phyloP scores from a whole-genome alignment of 805 yeast genomes.

The Metschnikowia reukaufii region DNA sequence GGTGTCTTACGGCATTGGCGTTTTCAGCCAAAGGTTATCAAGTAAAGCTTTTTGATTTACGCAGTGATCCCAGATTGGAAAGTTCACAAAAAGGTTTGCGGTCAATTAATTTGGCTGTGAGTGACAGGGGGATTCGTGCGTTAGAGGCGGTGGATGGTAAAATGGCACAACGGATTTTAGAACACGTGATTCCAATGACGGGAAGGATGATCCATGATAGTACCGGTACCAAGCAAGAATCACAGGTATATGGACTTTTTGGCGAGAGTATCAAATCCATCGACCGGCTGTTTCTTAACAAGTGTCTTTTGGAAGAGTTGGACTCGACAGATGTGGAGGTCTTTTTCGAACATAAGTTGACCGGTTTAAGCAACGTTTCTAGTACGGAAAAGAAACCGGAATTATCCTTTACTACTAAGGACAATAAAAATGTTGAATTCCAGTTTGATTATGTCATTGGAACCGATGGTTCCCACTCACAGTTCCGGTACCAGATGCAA shows the following conservation, averaged over 20 bases:
- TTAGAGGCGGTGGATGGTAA: constrained; percentile 58
- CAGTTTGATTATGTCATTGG: constrained; percentile 68
- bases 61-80: constrained; percentile 61
- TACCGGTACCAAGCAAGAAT: constrained; percentile 54
- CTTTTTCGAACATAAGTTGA: constrained; percentile 58
- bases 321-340: constrained; percentile 44
- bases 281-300: constrained; percentile 71
- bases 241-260: constrained; percentile 75
- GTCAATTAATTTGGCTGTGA: constrained; percentile 87
- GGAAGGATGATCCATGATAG: constrained; percentile 87
- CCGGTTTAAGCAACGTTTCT: constrained; percentile 32
- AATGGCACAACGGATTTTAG: constrained; percentile 55
- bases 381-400: constrained; percentile 20
- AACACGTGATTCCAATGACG: constrained; percentile 74
- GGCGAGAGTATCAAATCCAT: constrained; percentile 87
- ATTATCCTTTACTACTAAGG: constrained; percentile 25
- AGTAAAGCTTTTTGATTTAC: constrained; percentile 70
- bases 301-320: constrained; percentile 61
- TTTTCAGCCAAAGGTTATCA: constrained; percentile 67
- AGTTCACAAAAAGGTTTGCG: constrained; percentile 44
- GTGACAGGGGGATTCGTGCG: constrained; percentile 77
- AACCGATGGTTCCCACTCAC: constrained; percentile 83
- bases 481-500: constrained; percentile 67
- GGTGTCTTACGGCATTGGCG: constrained; percentile 81
- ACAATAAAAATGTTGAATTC: constrained; percentile 20